Evolutionary conservation across 257 asterid genomes (phyloP).

Genomic region (Jasminum sambac): DNA sequence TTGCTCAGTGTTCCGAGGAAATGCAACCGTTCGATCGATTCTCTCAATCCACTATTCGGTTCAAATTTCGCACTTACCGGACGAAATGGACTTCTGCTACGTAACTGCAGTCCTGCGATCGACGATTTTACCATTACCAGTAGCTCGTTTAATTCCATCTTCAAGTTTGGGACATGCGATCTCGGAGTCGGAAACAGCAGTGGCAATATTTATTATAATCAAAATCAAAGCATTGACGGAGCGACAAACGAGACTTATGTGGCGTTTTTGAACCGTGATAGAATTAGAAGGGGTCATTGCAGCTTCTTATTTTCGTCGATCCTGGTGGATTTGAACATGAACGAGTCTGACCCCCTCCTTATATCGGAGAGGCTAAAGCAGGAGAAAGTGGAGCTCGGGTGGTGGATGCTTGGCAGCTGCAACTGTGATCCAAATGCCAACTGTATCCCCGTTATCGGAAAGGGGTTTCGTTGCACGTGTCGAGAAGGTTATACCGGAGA

Average conservation of each 20-base stretch:
- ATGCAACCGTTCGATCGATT: conserved; percentile 37
- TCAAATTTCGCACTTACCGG: conserved; percentile 23
- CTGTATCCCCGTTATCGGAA: conserved; percentile 11
- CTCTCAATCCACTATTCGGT: conserved; percentile 22
- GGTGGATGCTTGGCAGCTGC: conserved; percentile 45
- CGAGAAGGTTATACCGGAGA: conserved; percentile 38
- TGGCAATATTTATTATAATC: background rate
- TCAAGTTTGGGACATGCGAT: conserved; percentile 21
- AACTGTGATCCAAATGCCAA: conserved; percentile 25
- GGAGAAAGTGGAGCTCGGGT: conserved; percentile 38
- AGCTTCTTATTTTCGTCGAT: conserved; percentile 28
- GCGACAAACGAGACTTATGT: background rate
- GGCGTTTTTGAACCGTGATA: conserved; percentile 13
- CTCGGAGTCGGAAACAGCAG: background rate
- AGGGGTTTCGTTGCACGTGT: conserved; percentile 44
- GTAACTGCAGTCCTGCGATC: conserved; percentile 23
- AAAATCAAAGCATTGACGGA: conserved; percentile 26
- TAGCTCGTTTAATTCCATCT: background rate
- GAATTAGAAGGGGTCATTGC: conserved; percentile 19
- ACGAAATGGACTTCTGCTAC: conserved; percentile 35
- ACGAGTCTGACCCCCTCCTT: conserved; percentile 2
- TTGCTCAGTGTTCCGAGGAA: conserved; percentile 27
- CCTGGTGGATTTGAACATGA: conserved; percentile 8
- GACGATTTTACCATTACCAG: conserved; percentile 23
- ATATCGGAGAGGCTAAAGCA: conserved; percentile 32